Conservation (phyloP, 2,329 filamentous ascomycete species). For the Colletotrichum eremochloae region DNA sequence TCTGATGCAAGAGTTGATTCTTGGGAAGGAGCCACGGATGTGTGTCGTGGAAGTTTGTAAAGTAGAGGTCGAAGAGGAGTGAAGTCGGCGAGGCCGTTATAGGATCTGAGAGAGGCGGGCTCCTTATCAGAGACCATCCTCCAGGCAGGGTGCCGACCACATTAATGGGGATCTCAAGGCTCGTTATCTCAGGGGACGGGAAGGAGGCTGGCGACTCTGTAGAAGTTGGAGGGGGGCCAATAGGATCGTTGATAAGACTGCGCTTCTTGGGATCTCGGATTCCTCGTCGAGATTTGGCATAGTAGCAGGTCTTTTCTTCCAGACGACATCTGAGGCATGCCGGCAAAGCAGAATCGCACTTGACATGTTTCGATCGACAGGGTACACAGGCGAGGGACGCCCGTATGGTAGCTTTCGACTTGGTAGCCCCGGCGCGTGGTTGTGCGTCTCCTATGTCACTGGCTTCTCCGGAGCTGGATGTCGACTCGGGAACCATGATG, state of each 20-base stretch:
- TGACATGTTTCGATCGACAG: slow-evolving; percentile 63
- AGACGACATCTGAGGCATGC: slow-evolving; percentile 60
- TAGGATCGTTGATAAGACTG: slow-evolving; percentile 49
- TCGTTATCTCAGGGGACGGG: slow-evolving; percentile 44
- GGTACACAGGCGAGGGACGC: slow-evolving; percentile 61
- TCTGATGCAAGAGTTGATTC: slow-evolving; percentile 31
- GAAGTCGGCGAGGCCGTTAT: slow-evolving; percentile 35
- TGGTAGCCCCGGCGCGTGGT: slow-evolving; percentile 34
- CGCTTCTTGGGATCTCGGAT: slow-evolving; percentile 53
- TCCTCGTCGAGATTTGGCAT: slow-evolving; percentile 62
- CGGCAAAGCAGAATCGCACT: slow-evolving; percentile 49
- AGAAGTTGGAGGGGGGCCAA: slow-evolving; percentile 37
- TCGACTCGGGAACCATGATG: slow-evolving; percentile 26
- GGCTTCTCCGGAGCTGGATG: slow-evolving; percentile 23
- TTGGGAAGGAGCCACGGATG: slow-evolving; percentile 42
- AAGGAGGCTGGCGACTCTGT: slow-evolving; percentile 28
- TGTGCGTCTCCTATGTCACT: slow-evolving; percentile 22
- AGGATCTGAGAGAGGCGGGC: slow-evolving; percentile 27
- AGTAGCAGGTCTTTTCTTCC: slow-evolving; percentile 60
- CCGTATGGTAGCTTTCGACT: slow-evolving; percentile 54
- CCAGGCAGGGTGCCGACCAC: slow-evolving; percentile 45
- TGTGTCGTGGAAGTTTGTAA: slow-evolving; percentile 45
- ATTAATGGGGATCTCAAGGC: slow-evolving; percentile 41
- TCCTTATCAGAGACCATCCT: slow-evolving; percentile 44
- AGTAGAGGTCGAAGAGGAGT: slow-evolving; percentile 48